A percentile compares a stretch with the other conserved stretches of the same genome.
Evolutionary conservation across 2,329 filamentous ascomycete genomes (phyloP).

Genomic region (Bipolaris sorokiniana): DNA sequence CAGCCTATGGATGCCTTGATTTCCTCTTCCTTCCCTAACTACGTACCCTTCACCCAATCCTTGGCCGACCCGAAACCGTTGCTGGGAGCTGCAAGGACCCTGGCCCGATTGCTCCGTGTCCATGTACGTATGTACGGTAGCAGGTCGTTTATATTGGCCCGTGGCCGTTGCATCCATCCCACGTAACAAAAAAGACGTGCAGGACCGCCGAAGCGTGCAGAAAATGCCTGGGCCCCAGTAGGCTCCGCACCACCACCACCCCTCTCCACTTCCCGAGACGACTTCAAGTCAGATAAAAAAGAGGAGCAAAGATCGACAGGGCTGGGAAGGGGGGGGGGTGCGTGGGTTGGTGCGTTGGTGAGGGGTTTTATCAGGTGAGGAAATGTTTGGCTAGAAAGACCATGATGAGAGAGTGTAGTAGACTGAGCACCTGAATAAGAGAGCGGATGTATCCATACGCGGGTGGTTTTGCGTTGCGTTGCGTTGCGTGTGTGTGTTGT

Average conservation of each 20-base stretch:
- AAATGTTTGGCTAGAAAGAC: too few species aligned
- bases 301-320: slow-evolving; percentile 7
- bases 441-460: too few species aligned
- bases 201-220: background rate
- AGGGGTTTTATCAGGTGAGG: too few species aligned
- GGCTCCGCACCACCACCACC: too few species aligned
- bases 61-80: background rate
- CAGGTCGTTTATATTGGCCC: background rate
- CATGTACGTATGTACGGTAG: too few species aligned
- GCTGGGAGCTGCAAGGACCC: background rate
- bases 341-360: background rate
- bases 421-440: too few species aligned
- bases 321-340: background rate
- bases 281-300: background rate
- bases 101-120: background rate
- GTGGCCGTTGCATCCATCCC: background rate
- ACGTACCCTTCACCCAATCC: background rate
- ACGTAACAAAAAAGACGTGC: slow-evolving; percentile 2
- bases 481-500: background rate
- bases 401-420: too few species aligned
- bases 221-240: too few species aligned
- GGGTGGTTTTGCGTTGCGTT: background rate
- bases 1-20: background rate
- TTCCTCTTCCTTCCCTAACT: background rate
- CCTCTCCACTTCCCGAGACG: too few species aligned